Base-by-base conservation (phyloP, 1,284 basidiomycete species). In the Ustilago bromivora region DNA sequence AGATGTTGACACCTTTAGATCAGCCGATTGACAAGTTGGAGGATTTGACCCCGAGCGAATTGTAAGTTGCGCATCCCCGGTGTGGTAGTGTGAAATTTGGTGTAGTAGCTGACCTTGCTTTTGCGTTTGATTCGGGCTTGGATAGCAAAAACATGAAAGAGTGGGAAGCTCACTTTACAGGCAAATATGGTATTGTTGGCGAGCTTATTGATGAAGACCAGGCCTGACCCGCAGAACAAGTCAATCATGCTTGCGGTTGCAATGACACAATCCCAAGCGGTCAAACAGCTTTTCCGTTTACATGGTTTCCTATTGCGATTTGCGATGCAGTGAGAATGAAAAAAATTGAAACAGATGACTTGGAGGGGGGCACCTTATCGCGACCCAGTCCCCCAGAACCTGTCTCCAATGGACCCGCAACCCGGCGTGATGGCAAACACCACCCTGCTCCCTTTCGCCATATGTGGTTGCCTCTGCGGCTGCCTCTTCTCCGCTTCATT, bases 1-100 rank as follows among this genome's bases (percentile, higher is more conserved):
- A 95, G 49, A 95, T 96, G 92, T 89, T 97, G 71, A 96, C 94
- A 0, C 90, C 93, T 0, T 86, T 95, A 13, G 94, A 96, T 86
- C 89, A 94, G 87, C 93, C 94, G 3, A 88, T 96, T 35, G 95
- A 97, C 87, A 91, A 91, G 78, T 89, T 97, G 8, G 87, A 90
- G 1, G 93, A 96, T 83, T 89, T 97, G 43, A 91, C 90, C 17
- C 87, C 88, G 0, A 91, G 92, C 55, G 95, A 98, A 87, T 91
- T 94, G 95, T 96, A 85, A 84, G 93, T 63, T 28, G 23, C 23
- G 23, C 23, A 0, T 47, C 51, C 28, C 0, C 9, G 13, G 31
- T 12, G 13, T n/a, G 31, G 17, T 6, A 34, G 7, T 11, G 51
- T 15, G 10, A 4, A 34, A 9, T 17, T 19, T 15, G n/a, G n/a